A percentile compares a stretch with the other conserved stretches of the same genome.
Evolutionary conservation across 805 yeast genomes (phyloP).

Genomic region (Danielia reshetovae): DNA sequence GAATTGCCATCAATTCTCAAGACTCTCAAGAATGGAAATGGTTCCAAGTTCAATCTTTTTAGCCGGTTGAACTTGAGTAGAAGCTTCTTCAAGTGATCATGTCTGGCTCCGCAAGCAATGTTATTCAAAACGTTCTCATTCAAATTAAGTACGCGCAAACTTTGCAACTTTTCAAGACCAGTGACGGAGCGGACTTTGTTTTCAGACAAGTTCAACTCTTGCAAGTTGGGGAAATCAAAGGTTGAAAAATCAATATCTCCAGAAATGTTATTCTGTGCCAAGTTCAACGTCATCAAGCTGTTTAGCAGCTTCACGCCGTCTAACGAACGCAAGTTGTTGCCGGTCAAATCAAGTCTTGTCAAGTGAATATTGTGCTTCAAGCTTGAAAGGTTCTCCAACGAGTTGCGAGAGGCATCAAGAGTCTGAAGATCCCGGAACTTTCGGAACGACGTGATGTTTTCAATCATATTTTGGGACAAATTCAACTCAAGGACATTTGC

Average conservation of each 20-base stretch:
- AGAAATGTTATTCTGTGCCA: constrained; percentile 37
- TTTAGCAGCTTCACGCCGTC: constrained; percentile 34
- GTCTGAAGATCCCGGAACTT: constrained; percentile 39
- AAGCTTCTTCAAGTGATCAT: constrained; percentile 33
- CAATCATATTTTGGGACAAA: constrained; percentile 36
- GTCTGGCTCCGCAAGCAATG: constrained; percentile 19
- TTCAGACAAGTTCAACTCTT: constrained; percentile 41
- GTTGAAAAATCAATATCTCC: constrained; percentile 37
- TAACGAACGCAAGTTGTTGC: constrained; percentile 33
- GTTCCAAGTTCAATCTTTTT: constrained; percentile 24
- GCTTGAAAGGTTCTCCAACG: constrained; percentile 31
- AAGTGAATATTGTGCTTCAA: constrained; percentile 39
- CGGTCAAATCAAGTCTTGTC: constrained; percentile 33
- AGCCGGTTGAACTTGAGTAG: constrained; percentile 36
- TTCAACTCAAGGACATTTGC: constrained; percentile 31
- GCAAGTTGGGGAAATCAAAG: constrained; percentile 35
- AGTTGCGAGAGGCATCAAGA: constrained; percentile 38
- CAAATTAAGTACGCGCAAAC: constrained; percentile 36
- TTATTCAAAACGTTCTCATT: constrained; percentile 37
- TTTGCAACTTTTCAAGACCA: constrained; percentile 34
- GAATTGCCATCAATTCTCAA: constrained; percentile 45
- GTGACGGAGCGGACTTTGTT: constrained; percentile 32
- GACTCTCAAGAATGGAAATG: constrained; percentile 38
- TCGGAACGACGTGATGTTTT: constrained; percentile 39
- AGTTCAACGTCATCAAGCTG: constrained; percentile 38